Conservation (phyloP, 108 stramenopile species). For the Cyclotella atomus region DNA sequence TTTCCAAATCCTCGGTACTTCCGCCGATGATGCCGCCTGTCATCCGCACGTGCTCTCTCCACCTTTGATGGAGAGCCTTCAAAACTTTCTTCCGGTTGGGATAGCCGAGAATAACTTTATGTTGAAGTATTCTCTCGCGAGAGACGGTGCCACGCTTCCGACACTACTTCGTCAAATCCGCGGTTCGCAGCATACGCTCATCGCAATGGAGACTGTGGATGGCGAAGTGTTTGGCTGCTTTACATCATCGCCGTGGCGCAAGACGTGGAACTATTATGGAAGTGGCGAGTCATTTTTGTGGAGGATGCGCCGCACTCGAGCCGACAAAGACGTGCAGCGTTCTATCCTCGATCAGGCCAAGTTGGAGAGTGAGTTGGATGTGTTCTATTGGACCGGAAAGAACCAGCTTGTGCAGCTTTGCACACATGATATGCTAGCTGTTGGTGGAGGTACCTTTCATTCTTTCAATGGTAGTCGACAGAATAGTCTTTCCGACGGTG, state of each 20-base stretch:
- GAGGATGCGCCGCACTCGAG: too few species aligned
- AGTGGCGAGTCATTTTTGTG: too few species aligned
- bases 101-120: conserved; percentile 65
- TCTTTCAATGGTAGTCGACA: conserved; percentile 18
- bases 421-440: conserved; percentile 63
- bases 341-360: too few species aligned
- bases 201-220: conserved; percentile 79
- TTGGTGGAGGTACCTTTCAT: conserved; percentile 59
- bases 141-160: conserved; percentile 75
- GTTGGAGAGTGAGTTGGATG: too few species aligned
- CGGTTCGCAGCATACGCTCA: conserved; percentile 62
- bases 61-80: conserved; percentile 76
- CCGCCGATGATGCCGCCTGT: conserved; percentile 49
- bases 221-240: too few species aligned
- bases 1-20: conserved; percentile 62
- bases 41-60: conserved; percentile 78
- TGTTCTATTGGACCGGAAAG: too few species aligned
- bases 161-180: conserved; percentile 65
- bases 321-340: too few species aligned
- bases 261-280: too few species aligned
- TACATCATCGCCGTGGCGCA: too few species aligned
- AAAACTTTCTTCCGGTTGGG: conserved; percentile 57
- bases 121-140: conserved; percentile 78
- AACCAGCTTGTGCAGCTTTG: too few species aligned
- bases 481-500: too few species aligned